A percentile compares a stretch with the other conserved stretches of the same genome.
Evolutionary conservation across 805 yeast genomes (phyloP).

Genomic region (Suhomyces sp.): DNA sequence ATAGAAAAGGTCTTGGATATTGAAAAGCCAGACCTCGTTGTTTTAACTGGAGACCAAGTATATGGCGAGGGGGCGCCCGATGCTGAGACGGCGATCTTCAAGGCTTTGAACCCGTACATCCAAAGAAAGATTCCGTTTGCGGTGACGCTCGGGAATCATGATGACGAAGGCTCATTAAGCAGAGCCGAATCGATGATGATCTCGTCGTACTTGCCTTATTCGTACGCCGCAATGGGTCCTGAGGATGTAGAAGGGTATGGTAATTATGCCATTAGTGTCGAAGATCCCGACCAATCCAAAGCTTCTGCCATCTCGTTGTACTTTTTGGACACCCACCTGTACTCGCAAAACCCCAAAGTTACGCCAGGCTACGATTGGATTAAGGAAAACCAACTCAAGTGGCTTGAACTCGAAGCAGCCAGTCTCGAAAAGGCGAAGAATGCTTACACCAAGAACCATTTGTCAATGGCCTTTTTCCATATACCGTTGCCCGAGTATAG

Average conservation of each 20-base stretch:
- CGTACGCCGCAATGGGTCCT: constrained; percentile 62
- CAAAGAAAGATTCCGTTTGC: constrained; percentile 76
- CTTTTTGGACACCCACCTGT: constrained; percentile 82
- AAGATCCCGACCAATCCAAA: constrained; percentile 30
- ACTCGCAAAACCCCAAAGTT: constrained; percentile 62
- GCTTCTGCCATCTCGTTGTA: constrained; percentile 56
- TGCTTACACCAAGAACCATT: constrained; percentile 40
- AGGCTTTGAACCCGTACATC: constrained; percentile 70
- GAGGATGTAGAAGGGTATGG: constrained; percentile 75
- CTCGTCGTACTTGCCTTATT: constrained; percentile 61
- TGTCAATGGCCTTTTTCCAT: constrained; percentile 90
- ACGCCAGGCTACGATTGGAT: constrained; percentile 85
- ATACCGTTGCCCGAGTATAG: constrained; percentile 88
- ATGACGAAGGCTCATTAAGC: constrained; percentile 73
- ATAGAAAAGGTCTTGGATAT: constrained; percentile 59
- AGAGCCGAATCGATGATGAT: constrained; percentile 61
- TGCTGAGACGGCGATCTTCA: constrained; percentile 75
- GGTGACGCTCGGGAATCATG: constrained; percentile 88
- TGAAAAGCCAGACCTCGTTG: constrained; percentile 83
- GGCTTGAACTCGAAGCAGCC: constrained; percentile 38
- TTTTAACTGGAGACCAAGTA: constrained; percentile 88
- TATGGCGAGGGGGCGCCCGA: constrained; percentile 81
- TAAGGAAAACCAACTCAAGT: constrained; percentile 63
- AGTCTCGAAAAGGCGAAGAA: constrained; percentile 25
- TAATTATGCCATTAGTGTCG: constrained; percentile 64